Conservation (phyloP, 768 basidiomycete species). For the Leccinum uliginosum region DNA sequence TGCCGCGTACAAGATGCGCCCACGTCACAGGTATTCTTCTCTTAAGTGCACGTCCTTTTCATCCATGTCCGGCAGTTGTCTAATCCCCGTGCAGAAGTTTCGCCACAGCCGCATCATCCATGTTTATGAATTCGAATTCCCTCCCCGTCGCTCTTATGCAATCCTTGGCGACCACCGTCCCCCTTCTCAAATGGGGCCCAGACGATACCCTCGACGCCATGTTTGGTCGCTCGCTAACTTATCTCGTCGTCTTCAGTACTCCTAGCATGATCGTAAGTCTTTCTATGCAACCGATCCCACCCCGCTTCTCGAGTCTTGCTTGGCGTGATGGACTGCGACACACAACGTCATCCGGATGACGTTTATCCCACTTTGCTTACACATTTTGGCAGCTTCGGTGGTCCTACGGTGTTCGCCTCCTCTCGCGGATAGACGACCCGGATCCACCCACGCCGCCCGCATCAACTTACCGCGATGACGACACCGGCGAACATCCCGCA, state of each 20-base stretch:
- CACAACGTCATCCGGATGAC: background rate
- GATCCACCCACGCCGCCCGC: background rate
- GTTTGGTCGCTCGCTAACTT: slow-evolving; percentile 87
- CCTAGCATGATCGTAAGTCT: slow-evolving; percentile 87
- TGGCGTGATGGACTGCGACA: background rate
- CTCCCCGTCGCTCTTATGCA: slow-evolving; percentile 95
- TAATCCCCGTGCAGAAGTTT: slow-evolving; percentile 49
- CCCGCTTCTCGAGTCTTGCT: background rate
- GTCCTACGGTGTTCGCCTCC: slow-evolving; percentile 85
- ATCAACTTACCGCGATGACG: slow-evolving; percentile 11
- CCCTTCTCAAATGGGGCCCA: slow-evolving; percentile 72
- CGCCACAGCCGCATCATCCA: slow-evolving; percentile 74
- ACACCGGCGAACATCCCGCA: background rate
- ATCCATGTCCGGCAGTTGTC: background rate
- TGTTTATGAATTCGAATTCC: slow-evolving; percentile 95
- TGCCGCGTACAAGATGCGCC: no score
- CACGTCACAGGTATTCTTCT: no score
- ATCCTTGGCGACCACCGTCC: slow-evolving; percentile 78
- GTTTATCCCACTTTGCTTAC: background rate
- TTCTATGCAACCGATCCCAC: no score
- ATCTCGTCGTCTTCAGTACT: slow-evolving; percentile 89
- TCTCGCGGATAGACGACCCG: slow-evolving; percentile 46
- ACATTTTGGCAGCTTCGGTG: slow-evolving; percentile 68
- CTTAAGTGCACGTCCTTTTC: slow-evolving; percentile 62
- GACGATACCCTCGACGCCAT: slow-evolving; percentile 84